Evolutionary conservation across 352 stramenopile species (phyloP).

Genomic region (Saprolegnia diclina): DNA sequence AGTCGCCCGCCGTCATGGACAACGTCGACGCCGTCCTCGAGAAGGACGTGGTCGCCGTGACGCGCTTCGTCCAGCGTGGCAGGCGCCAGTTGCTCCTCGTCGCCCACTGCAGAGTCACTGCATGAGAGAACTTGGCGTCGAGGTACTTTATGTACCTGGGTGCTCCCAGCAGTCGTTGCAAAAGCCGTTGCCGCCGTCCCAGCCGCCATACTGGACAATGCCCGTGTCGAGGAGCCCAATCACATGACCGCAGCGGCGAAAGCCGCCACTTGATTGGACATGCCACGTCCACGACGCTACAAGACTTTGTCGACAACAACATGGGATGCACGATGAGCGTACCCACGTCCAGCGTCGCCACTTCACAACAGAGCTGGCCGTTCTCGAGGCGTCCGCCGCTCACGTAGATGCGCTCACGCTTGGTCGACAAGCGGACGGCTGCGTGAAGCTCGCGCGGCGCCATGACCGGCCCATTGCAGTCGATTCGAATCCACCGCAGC

Average conservation of each 20-base stretch:
- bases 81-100: not conserved
- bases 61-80: not conserved
- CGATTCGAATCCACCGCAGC: not conserved
- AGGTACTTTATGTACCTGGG: not conserved
- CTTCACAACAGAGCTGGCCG: conserved; percentile 7
- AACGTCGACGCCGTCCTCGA: not conserved
- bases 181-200: conserved; percentile 24
- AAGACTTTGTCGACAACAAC: not conserved
- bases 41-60: not conserved
- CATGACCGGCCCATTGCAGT: not conserved
- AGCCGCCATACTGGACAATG: conserved; percentile 21
- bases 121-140: not conserved
- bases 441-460: conserved; percentile 21
- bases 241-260: conserved; percentile 16
- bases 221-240: not conserved
- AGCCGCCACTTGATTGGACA: not conserved
- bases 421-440: not conserved
- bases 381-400: conserved; percentile 5
- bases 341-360: conserved; percentile 6
- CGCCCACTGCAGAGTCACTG: too few species aligned
- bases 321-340: not conserved
- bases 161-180: conserved; percentile 17
- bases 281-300: conserved; percentile 24
- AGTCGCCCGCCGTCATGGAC: conserved; percentile 7
- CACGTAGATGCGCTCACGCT: conserved; percentile 6